Base-by-base conservation (phyloP, 768 basidiomycete species). In the Mycena rebaudengoi region DNA sequence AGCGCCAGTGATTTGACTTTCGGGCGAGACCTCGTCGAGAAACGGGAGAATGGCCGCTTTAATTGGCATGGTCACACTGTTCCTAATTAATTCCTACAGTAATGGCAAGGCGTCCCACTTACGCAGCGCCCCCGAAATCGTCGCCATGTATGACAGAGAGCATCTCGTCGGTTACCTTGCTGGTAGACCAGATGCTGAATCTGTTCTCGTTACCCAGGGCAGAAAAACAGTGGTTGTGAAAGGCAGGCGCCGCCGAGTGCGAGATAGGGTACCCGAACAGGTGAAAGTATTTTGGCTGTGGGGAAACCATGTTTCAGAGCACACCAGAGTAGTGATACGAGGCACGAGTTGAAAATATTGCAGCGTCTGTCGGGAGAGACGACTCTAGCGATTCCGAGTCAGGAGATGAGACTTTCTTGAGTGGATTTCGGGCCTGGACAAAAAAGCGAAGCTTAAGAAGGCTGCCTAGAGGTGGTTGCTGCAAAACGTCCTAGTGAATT, bases 61-160 rank as follows among this genome's bases (percentile, higher is more conserved):
- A 37, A 76, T 63, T 28, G 78, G 78, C 78, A 79, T 79, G 7
- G 78, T 79, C 32, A 79, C 72, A n/a, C 75, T 76, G 64, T 4
- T 3, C 6, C 18, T 14, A 12, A 28, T 44, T 49, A 1, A 33
- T 14, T 33, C 32, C 32, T 45, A 10, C 37, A 29, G n/a, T 3
- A 11, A 7, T 18, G 4, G 10, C 32, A 25, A 45, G 13, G 44
- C 29, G n/a, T 63, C 25, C 5, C 41, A 62, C 74, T 55, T 39
- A 76, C 77, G 75, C 76, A n/a, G 73, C 71, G 5, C 77, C 77
- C n/a, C 76, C 77, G 48, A 69, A 76, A 7, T 73, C 71, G 21
- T 71, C 66, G 30, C 65, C 53, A 21, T 49, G 49, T 14, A 79
- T 63, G 10, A 63, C 60, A 5, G 68, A 58, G 4, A 77, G 60